Evolutionary conservation across 2,329 filamentous ascomycete genomes (phyloP), one percentile per base, ranked within the genome.

Genomic region (Hirsutella minnesotensis): DNA sequence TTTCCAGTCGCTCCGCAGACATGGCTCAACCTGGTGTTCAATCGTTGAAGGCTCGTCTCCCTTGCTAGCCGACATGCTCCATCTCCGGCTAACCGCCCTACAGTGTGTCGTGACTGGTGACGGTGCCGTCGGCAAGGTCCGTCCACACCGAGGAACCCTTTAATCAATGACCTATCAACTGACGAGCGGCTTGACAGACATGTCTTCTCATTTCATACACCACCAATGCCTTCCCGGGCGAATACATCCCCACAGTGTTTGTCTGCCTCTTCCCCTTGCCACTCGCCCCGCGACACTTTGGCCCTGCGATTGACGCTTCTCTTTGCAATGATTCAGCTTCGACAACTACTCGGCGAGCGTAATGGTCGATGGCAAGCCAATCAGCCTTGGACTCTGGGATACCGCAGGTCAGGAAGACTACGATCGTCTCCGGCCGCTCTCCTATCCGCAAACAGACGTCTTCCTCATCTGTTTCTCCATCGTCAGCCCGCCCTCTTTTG

Each of bases 271-370:
- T 2, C 15, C 8, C 30, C 7, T 27, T 20, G n/a, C 9, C 16
- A 21, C 29, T 39, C n/a, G n/a, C n/a, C n/a, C 16, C 12, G 12
- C 39, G 19, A 30, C 30, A 29, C 16, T 29, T 13, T 19, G 20
- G 13, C 24, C 15, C 13, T 20, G 30, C 13, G 30, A n/a, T 20
- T 38, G 35, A 27, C 37, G 13, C n/a, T 4, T 19, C 5, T 13
- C 19, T 2, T 34, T 35, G 16, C 33, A n/a, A 16, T 16, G 16
- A 5, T 5, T 20, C 54, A 95, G 88, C 50, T 96, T 96, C 68
- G 90, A 96, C 64, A 98, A 98, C 72, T 96, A 96, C 73, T 95
- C 90, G 31, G 92, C 92, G 51, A 95, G 88, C 72, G 92, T 98
- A 44, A 95, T 95, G 86, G 92, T 96, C 44, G 92, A 96, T 71